These are phyloP conservation scores for Scortechinia acanthostroma DNA, from an alignment of 2,329 filamentous ascomycete species.

Conservation along the genomic window DNA sequence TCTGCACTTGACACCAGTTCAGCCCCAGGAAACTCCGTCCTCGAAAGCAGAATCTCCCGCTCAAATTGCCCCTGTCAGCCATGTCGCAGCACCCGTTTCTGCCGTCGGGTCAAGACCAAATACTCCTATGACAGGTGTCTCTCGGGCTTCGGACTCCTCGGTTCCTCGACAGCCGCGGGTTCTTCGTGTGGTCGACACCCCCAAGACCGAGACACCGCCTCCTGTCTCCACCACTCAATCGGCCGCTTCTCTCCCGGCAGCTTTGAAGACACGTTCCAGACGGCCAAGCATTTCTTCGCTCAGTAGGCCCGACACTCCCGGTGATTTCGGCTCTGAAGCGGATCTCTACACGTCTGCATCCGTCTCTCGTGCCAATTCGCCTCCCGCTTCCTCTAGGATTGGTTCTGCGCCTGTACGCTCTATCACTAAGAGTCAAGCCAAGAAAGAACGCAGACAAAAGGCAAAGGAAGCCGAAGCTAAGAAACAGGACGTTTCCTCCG, in stretches of 20 bases:
- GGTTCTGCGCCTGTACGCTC: conserved; percentile 49
- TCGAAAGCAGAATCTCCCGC: background rate
- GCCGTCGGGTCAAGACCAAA: conserved; percentile 36
- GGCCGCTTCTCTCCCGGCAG: conserved; percentile 18
- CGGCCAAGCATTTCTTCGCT: conserved; percentile 45
- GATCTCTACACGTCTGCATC: conserved; percentile 49
- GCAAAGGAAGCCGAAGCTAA: conserved; percentile 31
- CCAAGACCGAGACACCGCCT: conserved; percentile 34
- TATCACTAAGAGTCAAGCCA: conserved; percentile 54
- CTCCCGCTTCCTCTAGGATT: conserved; percentile 36
- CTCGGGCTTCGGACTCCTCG: conserved; percentile 25
- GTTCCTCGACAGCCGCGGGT: conserved; percentile 33
- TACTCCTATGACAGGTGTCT: conserved; percentile 27
- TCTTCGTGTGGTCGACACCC: conserved; percentile 46
- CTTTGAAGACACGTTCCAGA: conserved; percentile 31
- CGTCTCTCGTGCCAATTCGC: conserved; percentile 50
- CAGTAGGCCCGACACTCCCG: conserved; percentile 52
- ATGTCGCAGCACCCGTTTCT: conserved; percentile 15
- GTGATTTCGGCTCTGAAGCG: conserved; percentile 48
- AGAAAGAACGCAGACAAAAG: conserved; percentile 46
- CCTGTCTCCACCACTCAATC: conserved; percentile 16
- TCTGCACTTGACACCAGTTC: background rate
- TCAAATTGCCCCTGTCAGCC: conserved; percentile 6
- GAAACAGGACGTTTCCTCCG: conserved; percentile 12
- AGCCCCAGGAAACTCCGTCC: background rate